These are phyloP conservation scores for Scheffersomyces parashehatae DNA, from an alignment of 1,139 yeast genomes.

Conservation along the genomic window DNA sequence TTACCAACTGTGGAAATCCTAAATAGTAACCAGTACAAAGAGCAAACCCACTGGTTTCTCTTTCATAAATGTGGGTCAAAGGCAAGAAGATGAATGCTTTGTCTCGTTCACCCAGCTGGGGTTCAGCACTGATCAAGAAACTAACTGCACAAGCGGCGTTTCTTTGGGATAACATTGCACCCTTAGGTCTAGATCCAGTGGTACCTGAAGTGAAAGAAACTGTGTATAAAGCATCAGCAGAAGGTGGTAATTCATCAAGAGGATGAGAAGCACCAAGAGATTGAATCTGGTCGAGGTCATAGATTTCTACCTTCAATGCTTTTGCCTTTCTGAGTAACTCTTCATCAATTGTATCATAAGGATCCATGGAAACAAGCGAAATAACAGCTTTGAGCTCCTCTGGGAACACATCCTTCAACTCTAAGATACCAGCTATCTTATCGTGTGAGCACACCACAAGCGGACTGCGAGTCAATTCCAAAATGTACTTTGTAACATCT, in stretches of 20 bases:
- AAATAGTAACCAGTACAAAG: slow-evolving; percentile 37
- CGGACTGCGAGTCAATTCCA: slow-evolving; percentile 37
- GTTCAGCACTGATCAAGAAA: slow-evolving; percentile 16
- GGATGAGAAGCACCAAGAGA: slow-evolving; percentile 13
- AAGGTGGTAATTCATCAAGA: slow-evolving; percentile 24
- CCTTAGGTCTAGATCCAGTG: slow-evolving; percentile 43
- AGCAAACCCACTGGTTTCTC: slow-evolving; percentile 32
- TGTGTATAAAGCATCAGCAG: slow-evolving; percentile 32
- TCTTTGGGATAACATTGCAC: slow-evolving; percentile 36
- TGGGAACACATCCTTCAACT: slow-evolving; percentile 27
- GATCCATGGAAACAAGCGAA: slow-evolving; percentile 39
- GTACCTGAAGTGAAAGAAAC: slow-evolving; percentile 47
- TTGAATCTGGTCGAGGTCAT: slow-evolving; percentile 17
- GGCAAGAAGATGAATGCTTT: slow-evolving; percentile 33
- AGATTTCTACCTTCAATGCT: slow-evolving; percentile 10
- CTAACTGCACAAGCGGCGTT: slow-evolving; percentile 29
- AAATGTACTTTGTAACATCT: slow-evolving; percentile 34
- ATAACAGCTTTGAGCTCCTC: slow-evolving; percentile 28
- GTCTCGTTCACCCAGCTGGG: slow-evolving; percentile 8
- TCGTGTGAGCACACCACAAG: slow-evolving; percentile 33
- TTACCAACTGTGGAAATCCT: slow-evolving; percentile 42
- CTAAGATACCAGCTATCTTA: slow-evolving; percentile 27
- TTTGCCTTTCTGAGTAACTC: slow-evolving; percentile 8
- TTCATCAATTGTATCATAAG: slow-evolving; percentile 8
- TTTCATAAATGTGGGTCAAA: slow-evolving; percentile 44